Conservation (phyloP, 2,329 filamentous ascomycete genomes). For the Alternaria tenuissima region DNA sequence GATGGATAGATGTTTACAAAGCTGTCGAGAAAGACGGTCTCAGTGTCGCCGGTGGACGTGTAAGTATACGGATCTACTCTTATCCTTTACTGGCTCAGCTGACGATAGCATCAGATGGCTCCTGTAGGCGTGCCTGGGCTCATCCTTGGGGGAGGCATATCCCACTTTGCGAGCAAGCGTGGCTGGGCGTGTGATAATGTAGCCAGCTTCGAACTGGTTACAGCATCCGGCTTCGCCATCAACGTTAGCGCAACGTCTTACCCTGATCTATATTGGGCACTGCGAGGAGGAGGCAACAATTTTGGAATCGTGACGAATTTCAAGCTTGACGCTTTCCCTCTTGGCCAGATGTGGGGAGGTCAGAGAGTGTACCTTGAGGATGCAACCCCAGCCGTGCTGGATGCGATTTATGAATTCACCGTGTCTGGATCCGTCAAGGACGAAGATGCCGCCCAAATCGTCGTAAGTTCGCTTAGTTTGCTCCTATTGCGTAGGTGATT, state of each 20-base stretch:
- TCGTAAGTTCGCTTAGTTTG: slow-evolving; percentile 14
- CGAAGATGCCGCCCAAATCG: slow-evolving; percentile 29
- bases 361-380: slow-evolving; percentile 19
- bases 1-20: slow-evolving; percentile 41
- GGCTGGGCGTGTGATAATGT: slow-evolving; percentile 44
- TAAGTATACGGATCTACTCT: not conserved
- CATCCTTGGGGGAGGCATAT: slow-evolving; percentile 37
- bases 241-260: slow-evolving; percentile 32
- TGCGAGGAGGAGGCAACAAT: slow-evolving; percentile 44
- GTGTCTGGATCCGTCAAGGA: slow-evolving; percentile 20
- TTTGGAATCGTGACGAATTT: slow-evolving; percentile 45
- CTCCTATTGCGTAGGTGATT: not conserved
- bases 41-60: slow-evolving; percentile 35
- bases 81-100: not conserved
- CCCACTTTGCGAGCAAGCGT: slow-evolving; percentile 30
- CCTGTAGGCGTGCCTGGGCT: slow-evolving; percentile 41
- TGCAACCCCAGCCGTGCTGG: slow-evolving; percentile 19
- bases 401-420: slow-evolving; percentile 24
- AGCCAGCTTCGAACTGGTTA: slow-evolving; percentile 25
- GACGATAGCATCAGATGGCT: slow-evolving; percentile 7
- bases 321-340: slow-evolving; percentile 27
- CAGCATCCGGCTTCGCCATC: slow-evolving; percentile 23
- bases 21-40: slow-evolving; percentile 32
- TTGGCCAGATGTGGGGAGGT: slow-evolving; percentile 37
- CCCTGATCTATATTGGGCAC: slow-evolving; percentile 49